Evolutionary conservation across 2,329 filamentous ascomycete genomes (phyloP), one percentile per base, ranked within the genome.

Genomic region (Thelonectria olida): DNA sequence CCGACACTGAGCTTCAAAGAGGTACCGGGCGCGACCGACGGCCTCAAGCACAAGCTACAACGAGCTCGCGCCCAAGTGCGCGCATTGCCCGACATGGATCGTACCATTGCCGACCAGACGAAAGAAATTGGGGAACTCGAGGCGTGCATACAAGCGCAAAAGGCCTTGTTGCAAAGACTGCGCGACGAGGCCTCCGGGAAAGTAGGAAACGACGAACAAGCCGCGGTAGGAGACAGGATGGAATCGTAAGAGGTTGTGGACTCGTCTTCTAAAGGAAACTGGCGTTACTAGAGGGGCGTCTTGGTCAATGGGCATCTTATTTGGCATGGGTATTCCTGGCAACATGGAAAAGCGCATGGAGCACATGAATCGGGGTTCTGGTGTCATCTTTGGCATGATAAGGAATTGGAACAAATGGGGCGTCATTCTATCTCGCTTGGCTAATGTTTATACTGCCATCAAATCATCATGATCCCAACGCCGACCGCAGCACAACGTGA

Each of bases 41-140:
- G 86, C 34, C 83, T 97, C 70, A 94, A 92, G 77, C 89, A 94
- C 77, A 92, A 92, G 77, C 86, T 98, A 60, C 90, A 93, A 75
- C 90, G 90, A 67, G 93, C 94, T 50, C 84, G 91, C 50, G 84
- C 82, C 31, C 86, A 89, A 68, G 81, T 93, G 53, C 82, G 84
- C 72, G 80, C 81, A 25, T 76, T 96, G 67, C 90, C 90, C 9
- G 92, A 94, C 77, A 87, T 95, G 74, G 81, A 86, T 17, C 84
- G 91, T 54, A 84, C 81, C 5, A 79, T 90, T 13, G 83, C 83
- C 58, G 90, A 93, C 74, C 92, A 95, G 79, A 83, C 90, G 68
- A 83, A 82, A 13, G 92, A 95, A 81, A 90, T 94, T 19, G 75
- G 71, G 36, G 84, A 87, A 67, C 80, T 94, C 45, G 88, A 93